Evolutionary conservation across 108 stramenopile genomes (phyloP).

Genomic region (Pseudonitzschia multiseries): DNA sequence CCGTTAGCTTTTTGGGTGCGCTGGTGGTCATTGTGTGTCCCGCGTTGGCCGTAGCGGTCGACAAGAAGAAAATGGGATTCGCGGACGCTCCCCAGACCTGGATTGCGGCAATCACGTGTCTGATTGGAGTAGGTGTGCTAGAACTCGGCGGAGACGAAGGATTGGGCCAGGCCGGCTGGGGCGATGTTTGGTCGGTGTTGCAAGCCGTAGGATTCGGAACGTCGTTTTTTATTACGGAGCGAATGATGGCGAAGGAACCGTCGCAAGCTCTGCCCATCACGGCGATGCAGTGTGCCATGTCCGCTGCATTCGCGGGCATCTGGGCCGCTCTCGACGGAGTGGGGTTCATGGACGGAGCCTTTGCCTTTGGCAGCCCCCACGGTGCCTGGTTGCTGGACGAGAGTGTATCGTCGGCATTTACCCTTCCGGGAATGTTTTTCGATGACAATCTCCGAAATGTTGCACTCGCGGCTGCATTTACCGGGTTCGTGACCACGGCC

Average conservation of each 20-base stretch:
- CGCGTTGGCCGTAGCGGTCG: conserved; percentile 39
- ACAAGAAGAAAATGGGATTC: conserved; percentile 51
- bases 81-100: conserved; percentile 59
- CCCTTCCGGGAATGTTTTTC: conserved; percentile 42
- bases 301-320: conserved; percentile 46
- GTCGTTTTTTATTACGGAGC: conserved; percentile 52
- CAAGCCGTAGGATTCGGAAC: conserved; percentile 71
- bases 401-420: conserved; percentile 20
- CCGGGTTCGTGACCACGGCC: conserved; percentile 63
- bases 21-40: conserved; percentile 66
- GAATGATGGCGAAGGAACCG: conserved; percentile 57
- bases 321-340: conserved; percentile 51
- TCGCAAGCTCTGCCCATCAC: conserved; percentile 63
- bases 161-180: conserved; percentile 32
- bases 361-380: conserved; percentile 34
- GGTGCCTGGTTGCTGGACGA: conserved; percentile 15
- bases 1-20: conserved; percentile 61
- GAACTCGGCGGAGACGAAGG: conserved; percentile 39
- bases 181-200: conserved; percentile 54
- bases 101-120: conserved; percentile 56
- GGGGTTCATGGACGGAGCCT: conserved; percentile 6
- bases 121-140: conserved; percentile 63
- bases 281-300: conserved; percentile 51
- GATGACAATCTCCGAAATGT: conserved; percentile 42
- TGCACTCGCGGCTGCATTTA: conserved; percentile 54